Conservation (phyloP, 495 filamentous ascomycete species). For the Aspergillus haitiensis region DNA sequence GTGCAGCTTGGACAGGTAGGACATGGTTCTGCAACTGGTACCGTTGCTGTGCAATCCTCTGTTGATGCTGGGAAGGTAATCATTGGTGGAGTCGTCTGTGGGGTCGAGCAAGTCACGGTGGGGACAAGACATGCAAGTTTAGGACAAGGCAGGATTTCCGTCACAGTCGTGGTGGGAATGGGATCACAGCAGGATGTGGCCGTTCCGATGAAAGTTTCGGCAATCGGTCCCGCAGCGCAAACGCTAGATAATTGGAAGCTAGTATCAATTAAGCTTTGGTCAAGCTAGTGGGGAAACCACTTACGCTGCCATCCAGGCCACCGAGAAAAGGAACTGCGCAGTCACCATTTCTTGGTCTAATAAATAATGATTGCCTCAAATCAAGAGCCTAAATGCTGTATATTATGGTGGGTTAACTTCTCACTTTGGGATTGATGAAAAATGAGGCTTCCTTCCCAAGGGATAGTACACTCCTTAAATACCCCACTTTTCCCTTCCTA, state of each 20-base stretch:
- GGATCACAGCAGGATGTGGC: background rate
- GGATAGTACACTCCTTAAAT: background rate
- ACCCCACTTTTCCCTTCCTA: background rate
- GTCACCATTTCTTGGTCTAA: background rate
- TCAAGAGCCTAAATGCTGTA: background rate
- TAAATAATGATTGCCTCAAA: background rate
- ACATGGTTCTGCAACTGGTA: background rate
- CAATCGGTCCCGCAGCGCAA: background rate
- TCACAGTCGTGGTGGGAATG: background rate
- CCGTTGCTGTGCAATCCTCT: background rate
- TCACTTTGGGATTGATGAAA: background rate
- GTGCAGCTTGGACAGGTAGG: background rate
- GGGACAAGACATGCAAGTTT: background rate
- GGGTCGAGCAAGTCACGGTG: background rate
- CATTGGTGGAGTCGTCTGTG: background rate
- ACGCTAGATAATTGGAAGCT: background rate
- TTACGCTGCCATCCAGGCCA: background rate
- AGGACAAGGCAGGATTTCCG: background rate
- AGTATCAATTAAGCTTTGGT: background rate
- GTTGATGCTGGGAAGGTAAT: background rate
- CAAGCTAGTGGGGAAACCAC: background rate
- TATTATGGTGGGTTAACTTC: background rate
- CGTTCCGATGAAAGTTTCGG: background rate
- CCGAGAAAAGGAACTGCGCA: background rate
- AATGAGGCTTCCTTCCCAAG: background rate